Percentiles rank a stretch among this genome's conserved stretches.
phyloP scores from a whole-genome alignment of 148 eudicot genomes.

The Persicaria maculosa region DNA sequence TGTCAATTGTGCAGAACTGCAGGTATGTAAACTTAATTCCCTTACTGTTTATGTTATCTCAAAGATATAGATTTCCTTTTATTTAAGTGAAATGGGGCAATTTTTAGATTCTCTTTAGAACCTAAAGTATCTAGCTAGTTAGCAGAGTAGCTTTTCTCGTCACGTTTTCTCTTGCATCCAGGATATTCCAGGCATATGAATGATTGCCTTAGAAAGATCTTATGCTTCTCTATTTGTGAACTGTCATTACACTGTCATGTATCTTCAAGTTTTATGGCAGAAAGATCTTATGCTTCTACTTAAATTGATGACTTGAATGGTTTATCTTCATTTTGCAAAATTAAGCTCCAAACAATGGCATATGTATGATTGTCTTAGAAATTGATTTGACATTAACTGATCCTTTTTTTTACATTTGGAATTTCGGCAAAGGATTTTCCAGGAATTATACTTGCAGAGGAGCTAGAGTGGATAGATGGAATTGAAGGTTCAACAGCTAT shows the following conservation, averaged over 20 bases:
- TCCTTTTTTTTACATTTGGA: not conserved
- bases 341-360: not conserved
- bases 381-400: not conserved
- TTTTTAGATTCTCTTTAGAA: too few species aligned
- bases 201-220: too few species aligned
- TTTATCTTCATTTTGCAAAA: not conserved
- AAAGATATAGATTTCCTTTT: too few species aligned
- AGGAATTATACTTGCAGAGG: constrained; percentile 81
- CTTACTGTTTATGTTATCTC: too few species aligned
- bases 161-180: too few species aligned
- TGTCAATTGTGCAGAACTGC: too few species aligned
- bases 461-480: constrained; percentile 72
- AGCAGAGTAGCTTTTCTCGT: too few species aligned
- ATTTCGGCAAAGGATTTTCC: constrained; percentile 67
- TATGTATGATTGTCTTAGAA: not conserved
- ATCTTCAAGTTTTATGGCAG: not conserved
- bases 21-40: too few species aligned
- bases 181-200: too few species aligned
- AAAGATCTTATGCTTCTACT: not conserved
- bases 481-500: constrained; percentile 89
- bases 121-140: too few species aligned
- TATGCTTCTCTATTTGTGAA: not conserved
- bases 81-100: too few species aligned
- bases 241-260: not conserved
- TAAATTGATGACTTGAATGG: not conserved